Conservation (phyloP, 2,329 filamentous ascomycete species). For the Aspergillus sojae region DNA sequence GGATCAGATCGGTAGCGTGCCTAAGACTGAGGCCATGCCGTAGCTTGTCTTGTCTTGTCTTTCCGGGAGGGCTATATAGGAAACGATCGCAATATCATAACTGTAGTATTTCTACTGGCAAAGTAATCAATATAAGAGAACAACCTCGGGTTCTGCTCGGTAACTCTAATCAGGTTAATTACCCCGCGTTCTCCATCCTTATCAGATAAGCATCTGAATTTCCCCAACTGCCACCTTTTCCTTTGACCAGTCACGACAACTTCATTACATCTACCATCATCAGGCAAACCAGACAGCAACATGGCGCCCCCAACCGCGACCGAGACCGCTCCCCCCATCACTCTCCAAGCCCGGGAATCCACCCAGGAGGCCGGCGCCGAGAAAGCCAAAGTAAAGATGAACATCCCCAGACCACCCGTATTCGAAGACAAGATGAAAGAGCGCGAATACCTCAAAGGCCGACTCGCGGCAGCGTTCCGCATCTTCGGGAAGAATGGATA, state of each 20-base stretch:
- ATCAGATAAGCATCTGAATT: background rate
- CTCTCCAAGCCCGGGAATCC: conserved; percentile 23
- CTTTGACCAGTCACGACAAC: too few species aligned
- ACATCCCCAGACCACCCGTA: conserved; percentile 37
- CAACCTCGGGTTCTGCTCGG: background rate
- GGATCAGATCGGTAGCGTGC: conserved; percentile 11
- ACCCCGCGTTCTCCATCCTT: background rate
- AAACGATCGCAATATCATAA: too few species aligned
- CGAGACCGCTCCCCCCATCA: conserved; percentile 21
- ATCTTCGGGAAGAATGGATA: conserved; percentile 61
- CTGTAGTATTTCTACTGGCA: too few species aligned
- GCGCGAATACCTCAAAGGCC: conserved; percentile 57
- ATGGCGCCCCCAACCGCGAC: conserved; percentile 36
- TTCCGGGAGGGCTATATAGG: too few species aligned
- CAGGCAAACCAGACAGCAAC: background rate
- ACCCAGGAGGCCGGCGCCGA: conserved; percentile 27
- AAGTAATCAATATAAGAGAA: too few species aligned
- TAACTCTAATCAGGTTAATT: background rate
- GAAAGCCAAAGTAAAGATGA: conserved; percentile 35
- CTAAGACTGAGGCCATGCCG: conserved; percentile 6
- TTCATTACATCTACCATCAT: background rate
- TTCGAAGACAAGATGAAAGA: conserved; percentile 50
- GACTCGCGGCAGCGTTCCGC: conserved; percentile 59
- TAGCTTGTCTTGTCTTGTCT: background rate
- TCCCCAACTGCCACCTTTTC: background rate